Percentiles rank a stretch among this genome's conserved stretches.
These are phyloP conservation scores for Venturia aucupariae DNA, from an alignment of 2,329 filamentous ascomycete genomes.

Conservation along the genomic window DNA sequence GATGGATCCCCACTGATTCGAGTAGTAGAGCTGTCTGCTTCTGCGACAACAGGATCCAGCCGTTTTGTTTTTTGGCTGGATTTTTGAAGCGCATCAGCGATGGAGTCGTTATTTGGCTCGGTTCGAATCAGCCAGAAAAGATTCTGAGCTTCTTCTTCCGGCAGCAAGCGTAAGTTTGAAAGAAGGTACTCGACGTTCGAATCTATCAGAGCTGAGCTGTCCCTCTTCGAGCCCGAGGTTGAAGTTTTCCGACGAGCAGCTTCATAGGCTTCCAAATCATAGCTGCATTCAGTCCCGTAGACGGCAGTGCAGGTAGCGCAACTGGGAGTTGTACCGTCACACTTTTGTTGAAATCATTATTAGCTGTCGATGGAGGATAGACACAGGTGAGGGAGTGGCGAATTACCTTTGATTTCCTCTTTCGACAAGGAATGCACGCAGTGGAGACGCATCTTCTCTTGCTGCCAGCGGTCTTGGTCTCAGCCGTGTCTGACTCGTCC, in stretches of 20 bases:
- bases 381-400: neutral
- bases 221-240: conserved; percentile 30
- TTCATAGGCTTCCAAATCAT: conserved; percentile 32
- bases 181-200: conserved; percentile 19
- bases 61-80: conserved; percentile 27
- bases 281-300: conserved; percentile 41
- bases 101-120: conserved; percentile 30
- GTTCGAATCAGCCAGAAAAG: conserved; percentile 35
- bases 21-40: neutral
- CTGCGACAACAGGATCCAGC: conserved; percentile 18
- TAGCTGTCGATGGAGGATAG: neutral
- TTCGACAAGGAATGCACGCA: conserved; percentile 10
- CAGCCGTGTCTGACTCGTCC: neutral
- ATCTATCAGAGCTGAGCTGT: conserved; percentile 23
- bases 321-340: conserved; percentile 39
- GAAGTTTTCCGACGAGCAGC: conserved; percentile 20
- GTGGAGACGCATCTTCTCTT: conserved; percentile 12
- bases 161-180: conserved; percentile 32
- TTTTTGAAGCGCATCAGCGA: conserved; percentile 33
- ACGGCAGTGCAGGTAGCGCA: conserved; percentile 44
- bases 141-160: conserved; percentile 35
- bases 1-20: conserved; percentile 28
- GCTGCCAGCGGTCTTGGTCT: neutral
- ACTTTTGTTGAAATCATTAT: conserved; percentile 27
- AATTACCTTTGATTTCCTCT: neutral